phyloP scores from a whole-genome alignment of 495 filamentous ascomycete genomes.

The Xylaria telfairii region DNA sequence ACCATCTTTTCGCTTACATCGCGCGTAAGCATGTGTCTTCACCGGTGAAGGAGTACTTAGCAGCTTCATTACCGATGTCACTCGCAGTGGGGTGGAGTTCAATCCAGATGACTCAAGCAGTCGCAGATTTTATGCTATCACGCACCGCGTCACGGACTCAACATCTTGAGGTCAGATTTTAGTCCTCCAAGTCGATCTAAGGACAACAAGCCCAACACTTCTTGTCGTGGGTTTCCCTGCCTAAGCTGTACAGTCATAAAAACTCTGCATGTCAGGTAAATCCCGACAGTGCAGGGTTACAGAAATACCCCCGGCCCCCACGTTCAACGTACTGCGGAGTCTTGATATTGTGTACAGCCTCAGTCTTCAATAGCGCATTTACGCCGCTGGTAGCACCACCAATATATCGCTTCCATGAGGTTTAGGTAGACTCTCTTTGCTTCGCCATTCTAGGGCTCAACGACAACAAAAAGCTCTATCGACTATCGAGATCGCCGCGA shows the following conservation, averaged over 20 bases:
- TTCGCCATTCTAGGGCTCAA: not conserved
- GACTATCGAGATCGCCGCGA: not conserved
- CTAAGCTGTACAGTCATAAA: not conserved
- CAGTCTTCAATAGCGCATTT: not conserved
- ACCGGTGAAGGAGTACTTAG: not conserved
- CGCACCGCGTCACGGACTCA: not conserved
- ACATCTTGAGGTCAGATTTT: not conserved
- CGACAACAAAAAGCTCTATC: not conserved
- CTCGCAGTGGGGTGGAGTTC: not conserved
- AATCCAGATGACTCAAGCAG: not conserved
- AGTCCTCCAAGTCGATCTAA: not conserved
- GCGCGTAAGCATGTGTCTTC: constrained; percentile 9
- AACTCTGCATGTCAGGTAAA: not conserved
- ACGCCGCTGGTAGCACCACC: not conserved
- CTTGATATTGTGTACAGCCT: not conserved
- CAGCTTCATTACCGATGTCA: not conserved
- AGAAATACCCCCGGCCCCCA: not conserved
- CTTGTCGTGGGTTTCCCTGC: not conserved
- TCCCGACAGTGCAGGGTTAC: not conserved
- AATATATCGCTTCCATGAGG: not conserved
- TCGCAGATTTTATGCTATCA: not conserved
- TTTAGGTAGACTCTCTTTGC: not conserved
- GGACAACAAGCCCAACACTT: not conserved
- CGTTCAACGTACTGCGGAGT: not conserved
- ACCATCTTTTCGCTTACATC: constrained; percentile 11